Evolutionary conservation across 352 stramenopile genomes (phyloP).

Genomic region (Lagenidium giganteum): DNA sequence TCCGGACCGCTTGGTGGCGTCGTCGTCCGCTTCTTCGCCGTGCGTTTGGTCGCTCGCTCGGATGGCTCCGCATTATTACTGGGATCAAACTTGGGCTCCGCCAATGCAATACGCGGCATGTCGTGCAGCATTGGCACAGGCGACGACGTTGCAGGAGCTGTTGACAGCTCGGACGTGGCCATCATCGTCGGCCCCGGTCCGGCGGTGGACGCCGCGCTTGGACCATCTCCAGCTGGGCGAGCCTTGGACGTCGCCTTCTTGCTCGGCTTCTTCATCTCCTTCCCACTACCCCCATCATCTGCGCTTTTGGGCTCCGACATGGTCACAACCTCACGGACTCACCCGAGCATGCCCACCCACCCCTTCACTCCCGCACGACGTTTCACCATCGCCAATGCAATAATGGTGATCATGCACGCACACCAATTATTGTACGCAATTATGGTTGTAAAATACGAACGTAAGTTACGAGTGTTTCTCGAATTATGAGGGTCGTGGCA

Average conservation of each 20-base stretch:
- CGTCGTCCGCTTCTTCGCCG: conserved; percentile 45
- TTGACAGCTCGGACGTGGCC: conserved; percentile 10
- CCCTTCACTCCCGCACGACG: too few species aligned
- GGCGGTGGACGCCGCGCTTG: background rate
- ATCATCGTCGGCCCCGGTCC: background rate
- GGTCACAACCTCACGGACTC: too few species aligned
- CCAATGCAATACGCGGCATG: conserved; percentile 36
- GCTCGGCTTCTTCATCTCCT: conserved; percentile 4
- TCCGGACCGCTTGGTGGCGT: conserved; percentile 2
- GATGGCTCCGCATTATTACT: conserved; percentile 1
- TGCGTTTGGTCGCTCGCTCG: conserved; percentile 12
- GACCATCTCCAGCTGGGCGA: background rate
- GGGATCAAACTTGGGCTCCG: conserved; percentile 32
- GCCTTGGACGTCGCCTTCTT: conserved; percentile 11
- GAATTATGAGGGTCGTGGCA: too few species aligned
- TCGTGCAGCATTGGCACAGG: conserved; percentile 14
- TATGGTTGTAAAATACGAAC: too few species aligned
- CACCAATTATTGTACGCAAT: too few species aligned
- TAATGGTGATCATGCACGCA: too few species aligned
- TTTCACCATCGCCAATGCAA: too few species aligned
- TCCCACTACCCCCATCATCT: background rate
- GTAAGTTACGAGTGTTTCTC: too few species aligned
- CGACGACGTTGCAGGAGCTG: conserved; percentile 4
- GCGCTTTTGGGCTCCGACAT: conserved; percentile 7
- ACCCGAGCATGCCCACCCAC: too few species aligned